Evolutionary conservation across 1,139 yeast genomes (phyloP), one percentile per base, ranked within the genome.

Genomic region (Nadsonia commutata): DNA sequence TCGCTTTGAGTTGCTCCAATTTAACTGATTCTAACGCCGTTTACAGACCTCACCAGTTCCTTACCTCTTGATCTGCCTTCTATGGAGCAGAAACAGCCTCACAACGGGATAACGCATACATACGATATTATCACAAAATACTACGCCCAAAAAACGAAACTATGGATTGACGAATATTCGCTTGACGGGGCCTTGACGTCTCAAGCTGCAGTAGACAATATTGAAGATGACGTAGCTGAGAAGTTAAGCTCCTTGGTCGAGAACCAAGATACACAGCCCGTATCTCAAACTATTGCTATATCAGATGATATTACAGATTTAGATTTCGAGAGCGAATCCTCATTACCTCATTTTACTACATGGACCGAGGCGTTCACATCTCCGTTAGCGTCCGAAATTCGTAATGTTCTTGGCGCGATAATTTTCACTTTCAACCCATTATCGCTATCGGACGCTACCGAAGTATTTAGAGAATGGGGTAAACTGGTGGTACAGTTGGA

Each of bases 131-230:
- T 33, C 9, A 42, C 37, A 33, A 42, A 42, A 39, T 42, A 42
- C 21, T 42, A 42, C 41, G 36, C 39, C 38, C 39, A 40, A 4
- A 33, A 39, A 5, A 41, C 36, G 31, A 40, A 39, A 17, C 38
- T 42, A 6, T 42, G 44, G 44, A 39, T 42, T n/a, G 44, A 42
- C 31, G 44, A 42, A 39, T 42, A 38, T 9, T 17, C 23, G 11
- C 33, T 41, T 5, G 38, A 31, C 2, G 41, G 44, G 8, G 39
- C n/a, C 13, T 11, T 16, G 13, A 13, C 13, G 13, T 11, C n/a
- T 27, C 33, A 27, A 27, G 33, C 9, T 8, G n/a, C 8, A 4
- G 5, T 11, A 7, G 33, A 13, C 13, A 8, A 27, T 16, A 16
- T 4, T 4, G 13, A 27, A 13, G 33, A 27, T 11, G 33, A 9